Evolutionary conservation across 2,329 filamentous ascomycete species (phyloP).

Genomic region (Sporothrix pseudoabietina): DNA sequence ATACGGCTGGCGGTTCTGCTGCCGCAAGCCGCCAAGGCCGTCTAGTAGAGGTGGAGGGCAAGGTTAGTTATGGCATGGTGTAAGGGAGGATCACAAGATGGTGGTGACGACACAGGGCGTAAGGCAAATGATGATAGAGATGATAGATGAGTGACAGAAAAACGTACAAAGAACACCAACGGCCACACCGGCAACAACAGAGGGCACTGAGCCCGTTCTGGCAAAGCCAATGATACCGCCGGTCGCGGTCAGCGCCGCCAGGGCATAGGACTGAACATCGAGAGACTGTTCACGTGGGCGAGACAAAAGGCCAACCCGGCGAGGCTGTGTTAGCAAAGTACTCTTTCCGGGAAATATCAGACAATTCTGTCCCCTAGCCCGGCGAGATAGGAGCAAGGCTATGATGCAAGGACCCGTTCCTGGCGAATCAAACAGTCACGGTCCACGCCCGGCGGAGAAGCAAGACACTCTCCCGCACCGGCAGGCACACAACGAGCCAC

Average conservation of each 20-base stretch:
- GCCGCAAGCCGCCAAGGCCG: slow-evolving; percentile 76
- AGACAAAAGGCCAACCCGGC: neutral
- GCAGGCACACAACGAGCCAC: neutral
- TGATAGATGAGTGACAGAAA: slow-evolving; percentile 26
- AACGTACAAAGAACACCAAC: slow-evolving; percentile 68
- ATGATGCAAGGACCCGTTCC: neutral
- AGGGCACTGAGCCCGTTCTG: slow-evolving; percentile 82
- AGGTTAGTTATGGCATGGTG: neutral
- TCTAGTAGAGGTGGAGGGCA: slow-evolving; percentile 49
- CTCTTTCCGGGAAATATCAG: neutral
- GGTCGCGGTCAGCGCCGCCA: slow-evolving; percentile 79
- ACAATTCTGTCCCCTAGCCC: neutral
- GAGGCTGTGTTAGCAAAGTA: slow-evolving; percentile 24
- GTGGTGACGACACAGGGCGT: neutral
- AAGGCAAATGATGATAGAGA: neutral
- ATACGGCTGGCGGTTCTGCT: slow-evolving; percentile 73
- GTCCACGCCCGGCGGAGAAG: neutral
- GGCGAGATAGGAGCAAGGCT: slow-evolving; percentile 1
- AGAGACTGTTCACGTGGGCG: slow-evolving; percentile 36
- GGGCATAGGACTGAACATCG: slow-evolving; percentile 67
- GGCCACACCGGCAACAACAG: slow-evolving; percentile 78
- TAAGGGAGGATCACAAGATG: neutral
- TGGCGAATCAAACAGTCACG: neutral
- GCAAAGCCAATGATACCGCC: slow-evolving; percentile 87
- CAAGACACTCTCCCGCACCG: slow-evolving; percentile 11